Evolutionary conservation across 305 asterid genomes (phyloP), one percentile per base, ranked within the genome.

Genomic region (Solanum hybrid): DNA sequence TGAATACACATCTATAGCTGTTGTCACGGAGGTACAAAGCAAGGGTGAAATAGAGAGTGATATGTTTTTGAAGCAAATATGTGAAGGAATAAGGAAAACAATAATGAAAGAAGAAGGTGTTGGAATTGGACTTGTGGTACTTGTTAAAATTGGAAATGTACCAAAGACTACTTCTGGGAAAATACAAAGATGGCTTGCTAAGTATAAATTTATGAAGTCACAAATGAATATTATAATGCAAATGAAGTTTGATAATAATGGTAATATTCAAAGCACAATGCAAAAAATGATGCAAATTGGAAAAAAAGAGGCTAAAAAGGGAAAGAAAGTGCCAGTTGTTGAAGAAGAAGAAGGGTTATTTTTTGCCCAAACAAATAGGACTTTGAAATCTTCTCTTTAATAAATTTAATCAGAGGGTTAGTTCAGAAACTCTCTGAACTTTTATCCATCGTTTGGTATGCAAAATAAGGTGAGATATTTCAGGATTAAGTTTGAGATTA

Each of bases 141-240:
- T 96, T 81, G 98, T 92, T 3, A 90, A 92, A 91, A 85, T 92
- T 31, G 96, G 98, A 37, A 91, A 86, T 91, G 93, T 96, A 38
- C 97, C 98, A 37, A 96, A 94, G 94, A 96, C 99, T 6, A 95
- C 96, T 79, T 96, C 99, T 8, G 99, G 99, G 78, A 96, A 96
- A 89, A 88, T 94, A 68, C 95, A 90, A 87, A 91, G 99, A 89
- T 96, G 99, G 99, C 93, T 94, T 10, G 94, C 96, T 4, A 94
- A 93, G 90, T 90, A 92, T 87, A 90, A 85, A 41, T 68, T 94
- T 36, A 38, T 88, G 41, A 92, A 89, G 73, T 95, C 92, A 13
- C 89, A 91, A 86, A 92, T 95, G 92, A 79, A 91, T 38, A 92
- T 92, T 6, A 81, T 95, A 3, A 92, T 92, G 94, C 92, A 92